phyloP scores from a whole-genome alignment of 2,329 filamentous ascomycete species.

The Fonsecaea erecta region DNA sequence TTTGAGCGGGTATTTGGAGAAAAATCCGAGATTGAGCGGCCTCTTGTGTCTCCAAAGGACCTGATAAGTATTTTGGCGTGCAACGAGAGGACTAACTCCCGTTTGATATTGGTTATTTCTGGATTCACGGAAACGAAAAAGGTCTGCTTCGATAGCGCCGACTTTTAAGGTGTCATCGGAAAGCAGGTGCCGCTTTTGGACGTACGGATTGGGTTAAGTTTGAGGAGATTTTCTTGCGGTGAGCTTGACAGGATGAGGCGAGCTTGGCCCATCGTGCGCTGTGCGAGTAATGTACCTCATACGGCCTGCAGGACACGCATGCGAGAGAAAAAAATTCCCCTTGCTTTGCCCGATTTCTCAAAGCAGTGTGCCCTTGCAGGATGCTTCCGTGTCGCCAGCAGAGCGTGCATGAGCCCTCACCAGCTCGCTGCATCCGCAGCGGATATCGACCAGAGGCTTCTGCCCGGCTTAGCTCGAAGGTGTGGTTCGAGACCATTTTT shows the following conservation, averaged over 20 bases:
- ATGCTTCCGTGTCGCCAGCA: slow-evolving; percentile 3
- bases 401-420: slow-evolving; percentile 8
- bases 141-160: not conserved
- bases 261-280: not conserved
- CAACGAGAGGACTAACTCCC: not conserved
- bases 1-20: slow-evolving; percentile 6
- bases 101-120: not conserved
- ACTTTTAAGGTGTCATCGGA: not conserved
- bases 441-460: not conserved
- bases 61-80: slow-evolving; percentile 8
- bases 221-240: not conserved
- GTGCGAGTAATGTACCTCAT: not conserved
- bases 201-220: not conserved
- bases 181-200: not conserved
- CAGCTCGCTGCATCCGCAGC: not conserved
- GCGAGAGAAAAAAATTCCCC: slow-evolving; percentile 9
- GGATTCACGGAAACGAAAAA: not conserved
- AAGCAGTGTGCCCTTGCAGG: slow-evolving; percentile 1
- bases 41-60: slow-evolving; percentile 7
- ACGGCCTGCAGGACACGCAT: slow-evolving; percentile 10
- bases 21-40: slow-evolving; percentile 25
- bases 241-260: not conserved
- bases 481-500: not conserved
- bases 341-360: not conserved
- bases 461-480: not conserved